Conservation (phyloP, 2,329 filamentous ascomycete genomes). For the Aspergillus melleus region DNA sequence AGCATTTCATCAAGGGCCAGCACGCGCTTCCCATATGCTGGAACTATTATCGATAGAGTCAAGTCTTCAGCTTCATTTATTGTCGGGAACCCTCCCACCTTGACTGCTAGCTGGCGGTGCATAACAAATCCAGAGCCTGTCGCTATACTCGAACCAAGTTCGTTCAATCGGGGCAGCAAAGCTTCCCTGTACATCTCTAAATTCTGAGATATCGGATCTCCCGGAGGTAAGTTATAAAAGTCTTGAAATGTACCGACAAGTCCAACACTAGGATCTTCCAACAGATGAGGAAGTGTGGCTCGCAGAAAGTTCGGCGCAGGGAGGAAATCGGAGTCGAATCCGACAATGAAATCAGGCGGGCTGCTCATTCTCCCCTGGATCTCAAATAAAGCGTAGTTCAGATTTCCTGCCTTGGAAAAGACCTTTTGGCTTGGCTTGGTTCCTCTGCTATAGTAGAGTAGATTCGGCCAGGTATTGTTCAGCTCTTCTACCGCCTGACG, state of each 20-base stretch:
- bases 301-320: conserved; percentile 37
- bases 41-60: conserved; percentile 34
- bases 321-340: conserved; percentile 40
- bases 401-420: conserved; percentile 40
- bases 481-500: conserved; percentile 40
- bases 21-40: conserved; percentile 29
- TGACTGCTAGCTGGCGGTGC: conserved; percentile 30
- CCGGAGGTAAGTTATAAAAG: conserved; percentile 34
- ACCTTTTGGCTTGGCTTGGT: conserved; percentile 35
- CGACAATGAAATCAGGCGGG: conserved; percentile 32
- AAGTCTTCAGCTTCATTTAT: conserved; percentile 38
- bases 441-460: conserved; percentile 55
- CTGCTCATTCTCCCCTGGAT: conserved; percentile 18
- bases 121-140: conserved; percentile 38
- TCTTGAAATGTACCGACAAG: conserved; percentile 37
- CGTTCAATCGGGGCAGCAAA: conserved; percentile 33
- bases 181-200: conserved; percentile 34
- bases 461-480: conserved; percentile 47
- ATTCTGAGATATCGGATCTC: conserved; percentile 33
- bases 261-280: conserved; percentile 26
- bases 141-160: conserved; percentile 29
- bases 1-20: conserved; percentile 32
- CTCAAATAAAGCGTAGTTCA: conserved; percentile 34
- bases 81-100: conserved; percentile 35
- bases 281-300: conserved; percentile 37